A percentile compares a stretch with the other conserved stretches of the same genome.
phyloP scores from a whole-genome alignment of 106 monocot species.

The Dendrobium nobile region DNA sequence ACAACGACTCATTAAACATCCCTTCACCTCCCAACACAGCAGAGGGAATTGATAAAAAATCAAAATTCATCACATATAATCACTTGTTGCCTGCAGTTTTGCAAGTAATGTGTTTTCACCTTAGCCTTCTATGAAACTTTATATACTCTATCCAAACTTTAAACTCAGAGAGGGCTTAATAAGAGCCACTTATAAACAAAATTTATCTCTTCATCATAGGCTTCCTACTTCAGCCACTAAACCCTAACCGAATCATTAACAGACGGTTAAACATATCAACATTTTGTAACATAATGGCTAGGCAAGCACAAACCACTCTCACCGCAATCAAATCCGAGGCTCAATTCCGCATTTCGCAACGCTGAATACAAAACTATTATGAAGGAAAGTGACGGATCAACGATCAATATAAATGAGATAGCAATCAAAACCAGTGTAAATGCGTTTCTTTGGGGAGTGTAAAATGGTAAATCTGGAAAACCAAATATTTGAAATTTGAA shows the following conservation, averaged over 20 bases:
- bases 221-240: neutral
- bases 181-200: neutral
- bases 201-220: neutral
- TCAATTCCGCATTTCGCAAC: neutral
- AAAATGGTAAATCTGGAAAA: neutral
- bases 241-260: conserved; percentile 1
- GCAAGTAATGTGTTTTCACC: neutral
- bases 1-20: too few relatives aligned
- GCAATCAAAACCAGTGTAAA: neutral
- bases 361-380: neutral
- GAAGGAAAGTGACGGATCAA: neutral
- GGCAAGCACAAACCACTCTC: neutral
- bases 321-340: neutral
- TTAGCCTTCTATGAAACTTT: neutral
- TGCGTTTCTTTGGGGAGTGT: neutral
- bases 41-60: neutral
- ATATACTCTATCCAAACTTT: neutral
- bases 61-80: neutral
- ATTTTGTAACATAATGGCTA: neutral
- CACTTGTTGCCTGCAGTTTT: neutral
- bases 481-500: neutral
- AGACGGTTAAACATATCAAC: neutral
- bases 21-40: too few relatives aligned
- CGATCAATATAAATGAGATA: neutral
- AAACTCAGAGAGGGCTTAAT: neutral